Evolutionary conservation across 192 early-diverging fungal species (phyloP).

Genomic region (Coemansia biformis): DNA sequence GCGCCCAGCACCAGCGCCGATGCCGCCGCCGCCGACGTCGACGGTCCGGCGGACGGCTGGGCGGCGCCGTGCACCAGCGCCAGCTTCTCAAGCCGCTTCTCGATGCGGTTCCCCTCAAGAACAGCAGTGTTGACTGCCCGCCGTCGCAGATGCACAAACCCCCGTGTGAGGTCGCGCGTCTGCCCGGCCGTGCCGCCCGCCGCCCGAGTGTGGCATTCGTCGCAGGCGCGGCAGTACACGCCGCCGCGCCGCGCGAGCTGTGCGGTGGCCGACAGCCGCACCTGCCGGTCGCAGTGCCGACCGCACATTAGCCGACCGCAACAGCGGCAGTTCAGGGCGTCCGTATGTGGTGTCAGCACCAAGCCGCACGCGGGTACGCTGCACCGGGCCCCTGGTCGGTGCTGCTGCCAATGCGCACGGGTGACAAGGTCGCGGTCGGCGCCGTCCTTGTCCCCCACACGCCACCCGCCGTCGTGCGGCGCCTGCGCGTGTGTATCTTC

Average conservation of each 20-base stretch:
- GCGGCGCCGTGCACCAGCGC: slow-evolving; percentile 15
- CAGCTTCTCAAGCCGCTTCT: slow-evolving; percentile 70
- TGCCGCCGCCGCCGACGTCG: too few relatives aligned
- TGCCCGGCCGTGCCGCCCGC: slow-evolving; percentile 45
- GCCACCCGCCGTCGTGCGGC: slow-evolving; percentile 2
- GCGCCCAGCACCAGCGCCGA: neutral
- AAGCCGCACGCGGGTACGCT: slow-evolving; percentile 19
- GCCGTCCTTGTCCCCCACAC: slow-evolving; percentile 15
- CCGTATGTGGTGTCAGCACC: slow-evolving; percentile 5
- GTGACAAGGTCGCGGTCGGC: slow-evolving; percentile 22
- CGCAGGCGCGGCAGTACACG: slow-evolving; percentile 56
- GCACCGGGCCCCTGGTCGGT: slow-evolving; percentile 10
- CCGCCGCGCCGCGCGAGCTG: slow-evolving; percentile 56
- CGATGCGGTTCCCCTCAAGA: slow-evolving; percentile 66
- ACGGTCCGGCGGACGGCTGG: neutral
- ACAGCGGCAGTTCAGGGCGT: slow-evolving; percentile 27
- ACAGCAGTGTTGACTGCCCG: slow-evolving; percentile 56
- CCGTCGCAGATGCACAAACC: slow-evolving; percentile 50
- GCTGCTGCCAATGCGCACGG: slow-evolving; percentile 32
- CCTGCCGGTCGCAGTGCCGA: slow-evolving; percentile 52
- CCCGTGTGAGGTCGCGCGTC: slow-evolving; percentile 49
- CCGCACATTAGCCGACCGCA: slow-evolving; percentile 64
- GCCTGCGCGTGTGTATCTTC: neutral
- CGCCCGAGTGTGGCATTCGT: slow-evolving; percentile 51
- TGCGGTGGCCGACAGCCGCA: slow-evolving; percentile 58